A percentile compares a stretch with the other conserved stretches of the same genome.
Conservation (phyloP, 108 stramenopile species). For the Schizochytrium sp. region DNA sequence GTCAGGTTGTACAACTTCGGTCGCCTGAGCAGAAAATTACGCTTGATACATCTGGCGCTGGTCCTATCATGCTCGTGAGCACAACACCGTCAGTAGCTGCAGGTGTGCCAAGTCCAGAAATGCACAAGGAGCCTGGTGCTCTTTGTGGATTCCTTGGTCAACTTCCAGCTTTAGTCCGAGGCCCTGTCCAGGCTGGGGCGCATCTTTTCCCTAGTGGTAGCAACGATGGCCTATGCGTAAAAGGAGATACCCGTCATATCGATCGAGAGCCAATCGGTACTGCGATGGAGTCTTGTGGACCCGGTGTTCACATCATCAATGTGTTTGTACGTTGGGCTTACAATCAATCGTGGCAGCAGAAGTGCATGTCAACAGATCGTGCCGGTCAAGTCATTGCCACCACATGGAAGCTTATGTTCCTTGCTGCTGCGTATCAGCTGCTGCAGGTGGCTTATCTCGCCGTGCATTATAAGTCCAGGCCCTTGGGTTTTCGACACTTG, state of each 20-base stretch:
- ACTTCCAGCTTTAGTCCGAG: background rate
- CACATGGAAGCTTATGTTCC: background rate
- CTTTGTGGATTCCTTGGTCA: slow-evolving; percentile 46
- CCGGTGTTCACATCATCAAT: slow-evolving; percentile 32
- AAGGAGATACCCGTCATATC: background rate
- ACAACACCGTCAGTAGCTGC: slow-evolving; percentile 58
- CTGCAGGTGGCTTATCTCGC: background rate
- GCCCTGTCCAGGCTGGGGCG: background rate
- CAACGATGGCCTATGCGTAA: slow-evolving; percentile 21
- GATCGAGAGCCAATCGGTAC: slow-evolving; percentile 43
- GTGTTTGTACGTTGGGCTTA: slow-evolving; percentile 52
- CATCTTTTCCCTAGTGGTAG: background rate
- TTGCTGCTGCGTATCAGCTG: background rate
- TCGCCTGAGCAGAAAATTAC: slow-evolving; percentile 50
- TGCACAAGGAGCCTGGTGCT: background rate
- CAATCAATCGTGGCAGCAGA: slow-evolving; percentile 39
- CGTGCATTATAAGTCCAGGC: background rate
- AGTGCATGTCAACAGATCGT: background rate
- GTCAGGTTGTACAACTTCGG: slow-evolving; percentile 46
- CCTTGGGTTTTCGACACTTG: background rate
- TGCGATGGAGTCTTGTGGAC: slow-evolving; percentile 53
- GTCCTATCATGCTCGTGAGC: background rate
- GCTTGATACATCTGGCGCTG: slow-evolving; percentile 43
- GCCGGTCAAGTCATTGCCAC: background rate
- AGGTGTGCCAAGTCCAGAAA: background rate